Percentiles rank a stretch among this genome's conserved stretches.
phyloP scores from a whole-genome alignment of 306 rosid species.

The Ormosia emarginata region DNA sequence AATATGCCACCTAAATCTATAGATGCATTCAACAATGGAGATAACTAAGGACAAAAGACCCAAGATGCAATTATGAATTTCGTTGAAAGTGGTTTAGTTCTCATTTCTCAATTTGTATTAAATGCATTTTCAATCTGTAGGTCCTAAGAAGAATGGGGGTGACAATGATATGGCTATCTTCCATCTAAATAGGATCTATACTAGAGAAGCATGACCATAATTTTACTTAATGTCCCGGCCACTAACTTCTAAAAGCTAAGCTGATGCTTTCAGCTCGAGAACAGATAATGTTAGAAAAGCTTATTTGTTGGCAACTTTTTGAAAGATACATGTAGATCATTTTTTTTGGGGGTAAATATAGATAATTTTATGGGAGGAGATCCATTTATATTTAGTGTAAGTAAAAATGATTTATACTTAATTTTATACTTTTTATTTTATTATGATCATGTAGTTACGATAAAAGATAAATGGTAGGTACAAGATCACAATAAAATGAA shows the following conservation, averaged over 20 bases:
- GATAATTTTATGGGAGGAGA: too few relatives aligned
- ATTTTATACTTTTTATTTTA: too few relatives aligned
- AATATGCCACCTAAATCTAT: slow-evolving; percentile 48
- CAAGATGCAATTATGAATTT: slow-evolving; percentile 38
- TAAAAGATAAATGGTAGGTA: too few relatives aligned
- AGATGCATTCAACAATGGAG: slow-evolving; percentile 22
- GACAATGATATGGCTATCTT: slow-evolving; percentile 27
- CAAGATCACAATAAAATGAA: too few relatives aligned
- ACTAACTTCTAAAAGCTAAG: not conserved
- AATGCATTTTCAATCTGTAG: slow-evolving; percentile 27
- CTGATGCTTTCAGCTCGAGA: not conserved
- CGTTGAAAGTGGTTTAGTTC: slow-evolving; percentile 43
- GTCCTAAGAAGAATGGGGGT: slow-evolving; percentile 19
- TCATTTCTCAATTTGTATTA: slow-evolving; percentile 35
- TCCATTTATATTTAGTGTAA: too few relatives aligned
- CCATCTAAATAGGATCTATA: not conserved
- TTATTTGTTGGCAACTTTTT: not conserved
- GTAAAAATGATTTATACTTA: too few relatives aligned
- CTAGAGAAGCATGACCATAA: slow-evolving; percentile 24
- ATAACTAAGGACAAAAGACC: slow-evolving; percentile 12
- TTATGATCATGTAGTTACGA: too few relatives aligned
- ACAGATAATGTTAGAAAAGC: not conserved
- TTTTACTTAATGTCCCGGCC: slow-evolving; percentile 11
- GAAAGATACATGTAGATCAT: not conserved
- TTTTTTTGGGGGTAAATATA: not conserved